Evolutionary conservation across 208 protist species (phyloP), one percentile per base, ranked within the genome.

Genomic region (Crithidia acanthocephali): DNA sequence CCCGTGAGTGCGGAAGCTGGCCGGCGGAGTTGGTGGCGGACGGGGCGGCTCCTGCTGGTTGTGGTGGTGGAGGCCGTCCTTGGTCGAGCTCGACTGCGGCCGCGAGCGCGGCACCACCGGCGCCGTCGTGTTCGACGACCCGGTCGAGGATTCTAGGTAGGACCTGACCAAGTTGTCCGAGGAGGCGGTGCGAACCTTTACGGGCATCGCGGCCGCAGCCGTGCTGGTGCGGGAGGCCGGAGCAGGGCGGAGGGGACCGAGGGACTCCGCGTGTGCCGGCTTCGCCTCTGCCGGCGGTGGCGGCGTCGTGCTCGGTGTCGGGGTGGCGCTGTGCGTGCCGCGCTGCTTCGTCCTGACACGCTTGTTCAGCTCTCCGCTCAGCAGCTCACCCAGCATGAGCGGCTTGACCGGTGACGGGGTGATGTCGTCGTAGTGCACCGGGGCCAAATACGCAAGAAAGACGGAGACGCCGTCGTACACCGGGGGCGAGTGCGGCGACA

Each of bases 371-470:
- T 82, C 68, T 18, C 79, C 70, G 37, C 79, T 75, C 13, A 94
- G 59, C 35, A 81, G 52, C 53, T 81, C 76, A 1, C 75, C 79
- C 9, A 94, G 61, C 40, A 81, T 72, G 20, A 89, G 52, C 8
- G 48, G 61, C 55, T 62, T 57, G 2, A 84, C 74, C 2, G 63
- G 74, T 9, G 57, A 72, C 13, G 80, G 76, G 33, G 72, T 84
- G 62, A 95, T 79, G 67, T 95, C 90, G 53, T 96, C 80, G 75
- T 88, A 96, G 79, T 96, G 91, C 68, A 96, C 86, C 11, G 88
- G 86, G 9, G 77, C 60, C 9, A 85, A 65, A 74, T 96, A 96
- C 13, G 81, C 72, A 37, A 96, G 80, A 65, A 96, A 96, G 16
- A 96, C 72, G 40, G 78, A 85, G 35, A 93, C 62, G 40, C 48